A percentile compares a stretch with the other conserved stretches of the same genome.
Evolutionary conservation across 2,329 filamentous ascomycete species (phyloP).

Genomic region (Nothophaeocryptopus gaeumannii): DNA sequence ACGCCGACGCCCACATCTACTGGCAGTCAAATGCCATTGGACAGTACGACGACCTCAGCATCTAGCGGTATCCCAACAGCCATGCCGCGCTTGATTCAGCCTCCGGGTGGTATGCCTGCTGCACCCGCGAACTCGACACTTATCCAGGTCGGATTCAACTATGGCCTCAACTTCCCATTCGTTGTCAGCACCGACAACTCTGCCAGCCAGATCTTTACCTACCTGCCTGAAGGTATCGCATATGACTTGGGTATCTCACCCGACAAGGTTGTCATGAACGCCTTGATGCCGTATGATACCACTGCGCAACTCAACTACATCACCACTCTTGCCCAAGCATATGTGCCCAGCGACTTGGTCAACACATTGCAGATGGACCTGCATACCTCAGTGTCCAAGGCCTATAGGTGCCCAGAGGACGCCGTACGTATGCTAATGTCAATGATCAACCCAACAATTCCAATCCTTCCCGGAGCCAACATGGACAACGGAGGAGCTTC

Average conservation of each 20-base stretch:
- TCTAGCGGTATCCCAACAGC: slow-evolving; percentile 59
- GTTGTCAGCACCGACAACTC: slow-evolving; percentile 69
- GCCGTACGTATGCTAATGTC: slow-evolving; percentile 71
- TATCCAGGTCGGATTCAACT: slow-evolving; percentile 82
- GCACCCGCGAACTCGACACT: slow-evolving; percentile 63
- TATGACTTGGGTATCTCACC: slow-evolving; percentile 56
- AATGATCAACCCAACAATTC: slow-evolving; percentile 81
- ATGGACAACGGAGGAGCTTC: slow-evolving; percentile 42
- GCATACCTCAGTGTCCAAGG: slow-evolving; percentile 64
- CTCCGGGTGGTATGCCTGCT: slow-evolving; percentile 57
- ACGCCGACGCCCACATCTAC: slow-evolving; percentile 8
- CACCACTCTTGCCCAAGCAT: slow-evolving; percentile 67
- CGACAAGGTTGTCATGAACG: slow-evolving; percentile 62
- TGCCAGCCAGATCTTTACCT: slow-evolving; percentile 79
- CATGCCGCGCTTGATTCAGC: slow-evolving; percentile 73
- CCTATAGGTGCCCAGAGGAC: slow-evolving; percentile 68
- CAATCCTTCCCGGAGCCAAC: slow-evolving; percentile 55
- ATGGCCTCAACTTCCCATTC: slow-evolving; percentile 78
- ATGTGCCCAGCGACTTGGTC: slow-evolving; percentile 45
- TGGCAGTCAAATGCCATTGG: slow-evolving; percentile 34
- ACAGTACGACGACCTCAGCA: slow-evolving; percentile 43
- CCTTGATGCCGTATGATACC: slow-evolving; percentile 75
- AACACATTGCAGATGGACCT: slow-evolving; percentile 66
- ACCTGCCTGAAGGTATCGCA: slow-evolving; percentile 68
- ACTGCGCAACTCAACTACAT: slow-evolving; percentile 67